Evolutionary conservation across 225 moss, liverwort and hornwort genomes (phyloP).

Genomic region (Bryum argenteum): DNA sequence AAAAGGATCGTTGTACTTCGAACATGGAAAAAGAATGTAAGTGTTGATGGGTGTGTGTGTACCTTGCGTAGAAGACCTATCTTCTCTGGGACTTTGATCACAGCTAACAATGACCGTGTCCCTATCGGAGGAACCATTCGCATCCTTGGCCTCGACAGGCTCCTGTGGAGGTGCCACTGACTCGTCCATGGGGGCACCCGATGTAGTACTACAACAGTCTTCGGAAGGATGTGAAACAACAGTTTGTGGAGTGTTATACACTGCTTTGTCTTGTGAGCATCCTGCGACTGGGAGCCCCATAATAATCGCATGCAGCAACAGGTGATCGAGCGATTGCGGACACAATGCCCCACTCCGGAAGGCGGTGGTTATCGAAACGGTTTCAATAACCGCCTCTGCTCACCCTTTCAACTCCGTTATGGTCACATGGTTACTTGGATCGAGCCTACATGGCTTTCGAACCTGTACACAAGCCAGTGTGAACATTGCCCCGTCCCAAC

Average conservation of each 20-base stretch:
- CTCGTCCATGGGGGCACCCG: constrained; percentile 22
- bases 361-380: not conserved
- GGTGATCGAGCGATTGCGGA: not conserved
- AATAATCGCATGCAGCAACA: not conserved
- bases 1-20: too few species aligned
- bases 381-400: constrained; percentile 38
- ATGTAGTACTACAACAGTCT: not conserved
- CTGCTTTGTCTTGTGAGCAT: not conserved
- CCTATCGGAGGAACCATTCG: not conserved
- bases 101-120: not conserved
- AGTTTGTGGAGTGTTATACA: not conserved
- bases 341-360: not conserved
- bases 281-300: constrained; percentile 28
- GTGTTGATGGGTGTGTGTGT: too few species aligned
- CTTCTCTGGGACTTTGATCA: not conserved
- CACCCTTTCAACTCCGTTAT: constrained; percentile 21
- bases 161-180: not conserved
- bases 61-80: not conserved
- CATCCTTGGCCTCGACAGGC: not conserved
- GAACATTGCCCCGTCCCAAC: not conserved
- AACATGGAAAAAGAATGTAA: too few species aligned
- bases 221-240: not conserved
- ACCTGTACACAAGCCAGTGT: not conserved
- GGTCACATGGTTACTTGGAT: not conserved
- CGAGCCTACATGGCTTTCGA: not conserved